These are phyloP conservation scores for Aspergillus brunneoviolaceus DNA, from an alignment of 2,329 filamentous ascomycete genomes.

Conservation along the genomic window DNA sequence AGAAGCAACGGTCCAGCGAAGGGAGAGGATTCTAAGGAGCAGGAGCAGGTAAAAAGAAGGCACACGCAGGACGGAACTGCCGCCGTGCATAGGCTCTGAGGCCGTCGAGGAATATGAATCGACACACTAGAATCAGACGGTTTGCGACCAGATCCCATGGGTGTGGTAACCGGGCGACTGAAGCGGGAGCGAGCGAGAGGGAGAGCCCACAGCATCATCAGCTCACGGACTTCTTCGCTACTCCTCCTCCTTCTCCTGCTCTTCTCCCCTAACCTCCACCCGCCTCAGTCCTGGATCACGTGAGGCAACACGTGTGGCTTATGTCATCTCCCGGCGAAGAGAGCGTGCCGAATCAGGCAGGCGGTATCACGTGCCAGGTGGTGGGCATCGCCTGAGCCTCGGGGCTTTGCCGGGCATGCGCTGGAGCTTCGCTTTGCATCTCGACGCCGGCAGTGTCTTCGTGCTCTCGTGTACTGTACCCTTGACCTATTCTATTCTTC, in stretches of 20 bases:
- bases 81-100: slow-evolving; percentile 32
- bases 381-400: not conserved
- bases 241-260: not conserved
- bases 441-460: not conserved
- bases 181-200: slow-evolving; percentile 20
- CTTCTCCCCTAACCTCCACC: not conserved
- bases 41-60: slow-evolving; percentile 20
- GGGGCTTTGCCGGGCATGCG: slow-evolving; percentile 6
- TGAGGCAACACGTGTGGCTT: slow-evolving; percentile 15
- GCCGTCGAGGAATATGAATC: slow-evolving; percentile 26
- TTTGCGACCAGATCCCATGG: slow-evolving; percentile 27
- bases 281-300: slow-evolving; percentile 22
- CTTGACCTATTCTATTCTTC: not conserved
- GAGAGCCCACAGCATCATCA: slow-evolving; percentile 11
- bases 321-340: slow-evolving; percentile 7
- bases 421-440: slow-evolving; percentile 6
- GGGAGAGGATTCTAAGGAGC: slow-evolving; percentile 11
- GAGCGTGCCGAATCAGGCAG: slow-evolving; percentile 7
- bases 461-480: not conserved
- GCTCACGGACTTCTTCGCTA: slow-evolving; percentile 14
- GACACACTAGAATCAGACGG: slow-evolving; percentile 21
- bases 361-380: slow-evolving; percentile 16
- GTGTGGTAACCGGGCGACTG: slow-evolving; percentile 19
- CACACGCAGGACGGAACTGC: slow-evolving; percentile 30
- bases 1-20: slow-evolving; percentile 23